Evolutionary conservation across 2,329 filamentous ascomycete genomes (phyloP), one percentile per base, ranked within the genome.

Genomic region (Alternaria solani): DNA sequence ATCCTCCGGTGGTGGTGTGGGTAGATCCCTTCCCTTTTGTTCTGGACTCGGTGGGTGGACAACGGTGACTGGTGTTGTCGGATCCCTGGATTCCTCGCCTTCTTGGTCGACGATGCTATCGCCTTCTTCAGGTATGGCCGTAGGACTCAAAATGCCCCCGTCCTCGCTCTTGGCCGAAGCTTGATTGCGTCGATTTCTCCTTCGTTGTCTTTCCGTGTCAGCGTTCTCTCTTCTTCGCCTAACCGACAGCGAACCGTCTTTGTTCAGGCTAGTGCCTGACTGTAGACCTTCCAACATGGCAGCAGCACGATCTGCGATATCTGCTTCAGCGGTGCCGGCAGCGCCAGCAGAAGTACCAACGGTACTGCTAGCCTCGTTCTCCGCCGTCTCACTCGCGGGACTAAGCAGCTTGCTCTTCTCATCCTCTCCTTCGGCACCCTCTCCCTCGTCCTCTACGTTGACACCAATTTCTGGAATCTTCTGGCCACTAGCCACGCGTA

Each of bases 401-500:
- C 86, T 88, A 48, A 87, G 75, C 9, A 84, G 12, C 11, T 57
- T 57, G 47, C 16, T 48, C 47, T 47, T 75, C 28, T 81, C 81
- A 41, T 87, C 86, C 82, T 43, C 80, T 25, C 64, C 64, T 6
- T 34, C 59, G 9, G 80, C 81, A 32, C 59, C 52, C 7, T 39
- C 63, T 3, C 14, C 47, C 7, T 48, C 59, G 4, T 51, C 61
- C 16, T 65, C 65, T 23, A 73, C 43, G 57, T 88, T 87, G 52
- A 87, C 89, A 69, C 85, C 83, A 54, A 85, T 66, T 51, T 96
- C 93, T 2, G 91, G 92, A n/a, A 96, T 90, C 73, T 94, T 87
- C 72, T 97, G 93, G 8, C 94, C 94, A 18, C 91, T 94, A 16
- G 94, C 93, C 53, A 97, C 87, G 62, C 94, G 91, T 32, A 95